phyloP scores from a whole-genome alignment of 441 rosid species.

The Gossypium gossypioides region DNA sequence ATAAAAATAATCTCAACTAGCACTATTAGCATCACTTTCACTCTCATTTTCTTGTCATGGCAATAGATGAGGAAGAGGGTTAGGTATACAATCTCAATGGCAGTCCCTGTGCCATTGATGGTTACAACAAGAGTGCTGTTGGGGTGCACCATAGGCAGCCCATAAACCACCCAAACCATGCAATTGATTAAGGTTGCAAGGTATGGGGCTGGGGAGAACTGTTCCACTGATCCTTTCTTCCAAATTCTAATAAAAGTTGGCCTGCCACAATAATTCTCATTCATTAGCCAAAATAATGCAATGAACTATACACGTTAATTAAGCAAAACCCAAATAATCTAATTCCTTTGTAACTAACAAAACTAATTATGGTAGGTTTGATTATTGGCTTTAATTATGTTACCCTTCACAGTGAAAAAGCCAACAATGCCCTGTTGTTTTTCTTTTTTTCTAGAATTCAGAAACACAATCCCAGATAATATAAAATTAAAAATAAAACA shows the following conservation, averaged over 20 bases:
- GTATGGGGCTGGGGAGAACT: conserved; percentile 66
- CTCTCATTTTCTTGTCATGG: conserved; percentile 32
- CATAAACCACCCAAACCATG: conserved; percentile 72
- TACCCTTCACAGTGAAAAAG: background rate
- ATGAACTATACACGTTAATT: background rate
- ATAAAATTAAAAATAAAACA: too few relatives aligned
- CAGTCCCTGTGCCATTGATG: conserved; percentile 57
- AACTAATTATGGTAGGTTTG: background rate
- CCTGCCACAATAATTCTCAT: conserved; percentile 27
- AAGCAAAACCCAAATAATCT: background rate
- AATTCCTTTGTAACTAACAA: background rate
- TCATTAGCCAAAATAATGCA: background rate
- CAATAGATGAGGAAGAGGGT: conserved; percentile 35
- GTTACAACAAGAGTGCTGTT: conserved; percentile 59
- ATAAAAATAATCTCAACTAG: conserved; percentile 33
- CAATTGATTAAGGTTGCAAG: conserved; percentile 67
- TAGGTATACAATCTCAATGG: conserved; percentile 48
- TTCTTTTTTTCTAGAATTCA: too few relatives aligned
- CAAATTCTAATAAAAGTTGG: conserved; percentile 66
- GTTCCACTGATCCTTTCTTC: conserved; percentile 66
- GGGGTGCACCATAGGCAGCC: conserved; percentile 69
- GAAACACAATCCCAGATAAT: too few relatives aligned
- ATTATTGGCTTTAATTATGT: background rate
- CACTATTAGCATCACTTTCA: conserved; percentile 22
- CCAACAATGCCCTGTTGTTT: background rate